phyloP scores from a whole-genome alignment of 2,329 filamentous ascomycete genomes.

The Neophaeococcomyces aloes region DNA sequence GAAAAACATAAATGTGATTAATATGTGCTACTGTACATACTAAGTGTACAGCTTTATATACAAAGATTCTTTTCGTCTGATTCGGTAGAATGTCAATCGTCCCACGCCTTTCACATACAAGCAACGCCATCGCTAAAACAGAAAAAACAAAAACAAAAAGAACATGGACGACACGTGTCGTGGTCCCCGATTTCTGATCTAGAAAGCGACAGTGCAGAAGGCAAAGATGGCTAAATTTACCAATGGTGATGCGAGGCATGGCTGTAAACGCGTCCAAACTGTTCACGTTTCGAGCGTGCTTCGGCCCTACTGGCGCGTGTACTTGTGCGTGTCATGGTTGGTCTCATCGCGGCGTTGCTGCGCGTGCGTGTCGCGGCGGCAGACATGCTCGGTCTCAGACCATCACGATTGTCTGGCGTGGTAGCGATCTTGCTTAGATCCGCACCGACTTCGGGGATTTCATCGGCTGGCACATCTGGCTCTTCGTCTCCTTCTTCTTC shows the following conservation, averaged over 20 bases:
- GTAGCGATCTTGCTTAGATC: conserved; percentile 5
- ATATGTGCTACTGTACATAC: too few relatives aligned
- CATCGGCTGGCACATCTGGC: neutral
- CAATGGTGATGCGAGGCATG: conserved; percentile 12
- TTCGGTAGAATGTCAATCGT: too few relatives aligned
- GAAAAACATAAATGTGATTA: too few relatives aligned
- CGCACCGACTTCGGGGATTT: neutral
- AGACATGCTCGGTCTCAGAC: neutral
- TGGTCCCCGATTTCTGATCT: too few relatives aligned
- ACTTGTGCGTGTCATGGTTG: conserved; percentile 4
- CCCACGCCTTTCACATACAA: too few relatives aligned
- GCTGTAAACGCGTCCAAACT: conserved; percentile 12
- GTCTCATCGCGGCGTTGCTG: conserved; percentile 1
- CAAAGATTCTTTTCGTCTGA: too few relatives aligned
- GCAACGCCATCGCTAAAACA: too few relatives aligned
- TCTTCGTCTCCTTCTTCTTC: conserved; percentile 3
- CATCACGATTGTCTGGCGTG: neutral
- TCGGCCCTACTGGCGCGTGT: conserved; percentile 6
- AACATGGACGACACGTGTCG: too few relatives aligned
- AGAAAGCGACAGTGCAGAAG: too few relatives aligned
- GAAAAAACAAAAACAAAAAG: too few relatives aligned
- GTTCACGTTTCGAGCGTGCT: conserved; percentile 1
- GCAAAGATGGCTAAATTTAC: too few relatives aligned
- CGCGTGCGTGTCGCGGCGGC: neutral
- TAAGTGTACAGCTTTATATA: too few relatives aligned